Percentiles rank a stretch among this genome's conserved stretches.
Conservation (phyloP, 192 early-diverging fungal species). For the Dispira simplex region DNA sequence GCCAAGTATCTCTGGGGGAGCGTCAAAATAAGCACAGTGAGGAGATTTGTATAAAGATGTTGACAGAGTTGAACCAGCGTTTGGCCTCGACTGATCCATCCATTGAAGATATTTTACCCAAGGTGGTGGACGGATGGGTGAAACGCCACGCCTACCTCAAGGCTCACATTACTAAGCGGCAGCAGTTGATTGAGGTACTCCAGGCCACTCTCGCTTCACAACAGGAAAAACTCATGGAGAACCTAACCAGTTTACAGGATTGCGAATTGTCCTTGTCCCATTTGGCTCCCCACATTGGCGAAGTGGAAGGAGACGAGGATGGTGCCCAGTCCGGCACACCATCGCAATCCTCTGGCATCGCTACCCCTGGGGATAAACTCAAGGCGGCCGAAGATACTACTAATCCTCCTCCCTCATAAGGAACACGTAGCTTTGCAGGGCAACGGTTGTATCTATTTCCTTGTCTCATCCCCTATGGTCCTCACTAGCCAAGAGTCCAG, state of each 20-base stretch:
- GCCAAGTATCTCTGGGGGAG: neutral
- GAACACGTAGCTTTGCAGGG: neutral
- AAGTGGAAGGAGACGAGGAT: neutral
- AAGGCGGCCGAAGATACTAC: neutral
- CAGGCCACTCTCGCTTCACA: neutral
- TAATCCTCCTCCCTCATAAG: neutral
- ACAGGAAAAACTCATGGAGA: slow-evolving; percentile 1
- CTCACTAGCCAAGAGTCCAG: no score
- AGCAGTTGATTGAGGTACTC: neutral
- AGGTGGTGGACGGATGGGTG: neutral
- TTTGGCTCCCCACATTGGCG: neutral
- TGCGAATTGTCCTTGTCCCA: neutral
- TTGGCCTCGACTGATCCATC: neutral
- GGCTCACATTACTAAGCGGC: neutral
- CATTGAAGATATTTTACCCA: neutral
- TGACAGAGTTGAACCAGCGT: neutral
- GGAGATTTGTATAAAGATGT: neutral
- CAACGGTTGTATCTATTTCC: no score
- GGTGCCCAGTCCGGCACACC: neutral
- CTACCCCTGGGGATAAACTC: neutral
- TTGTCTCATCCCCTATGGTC: no score
- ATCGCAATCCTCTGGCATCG: neutral
- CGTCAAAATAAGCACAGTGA: neutral
- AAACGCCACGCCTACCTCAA: neutral
- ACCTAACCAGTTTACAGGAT: neutral